Conservation (phyloP, 2,329 filamentous ascomycete species). For the Arachnopeziza araneosa region DNA sequence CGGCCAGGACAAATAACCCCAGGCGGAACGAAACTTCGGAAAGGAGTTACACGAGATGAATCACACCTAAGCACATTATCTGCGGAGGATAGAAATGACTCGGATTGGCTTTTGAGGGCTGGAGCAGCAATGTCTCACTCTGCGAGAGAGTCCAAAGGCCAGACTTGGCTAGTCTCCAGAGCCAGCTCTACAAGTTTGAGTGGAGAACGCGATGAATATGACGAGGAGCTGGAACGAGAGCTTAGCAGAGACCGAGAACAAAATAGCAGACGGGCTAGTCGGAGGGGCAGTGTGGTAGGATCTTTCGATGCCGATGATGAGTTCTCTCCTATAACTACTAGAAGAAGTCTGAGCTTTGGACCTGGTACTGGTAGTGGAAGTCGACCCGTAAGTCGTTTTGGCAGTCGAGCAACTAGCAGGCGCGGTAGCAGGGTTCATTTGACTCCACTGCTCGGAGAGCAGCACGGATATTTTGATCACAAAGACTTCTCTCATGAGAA, state of each 20-base stretch:
- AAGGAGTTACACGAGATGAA: slow-evolving; percentile 24
- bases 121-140: slow-evolving; percentile 58
- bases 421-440: slow-evolving; percentile 24
- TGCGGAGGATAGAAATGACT: slow-evolving; percentile 40
- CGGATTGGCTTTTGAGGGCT: slow-evolving; percentile 60
- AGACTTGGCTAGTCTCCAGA: slow-evolving; percentile 61
- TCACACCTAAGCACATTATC: slow-evolving; percentile 21
- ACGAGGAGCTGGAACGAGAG: slow-evolving; percentile 47
- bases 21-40: slow-evolving; percentile 15
- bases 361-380: slow-evolving; percentile 37
- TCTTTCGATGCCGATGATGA: slow-evolving; percentile 31
- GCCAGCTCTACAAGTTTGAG: slow-evolving; percentile 59
- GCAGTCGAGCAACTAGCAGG: slow-evolving; percentile 36
- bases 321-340: slow-evolving; percentile 29
- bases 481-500: slow-evolving; percentile 29
- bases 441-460: slow-evolving; percentile 39
- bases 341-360: slow-evolving; percentile 30
- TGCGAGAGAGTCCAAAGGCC: slow-evolving; percentile 61
- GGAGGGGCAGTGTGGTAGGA: slow-evolving; percentile 25
- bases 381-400: slow-evolving; percentile 42
- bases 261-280: slow-evolving; percentile 33
- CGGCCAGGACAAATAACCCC: slow-evolving; percentile 26
- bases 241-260: slow-evolving; percentile 45
- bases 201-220: slow-evolving; percentile 45
- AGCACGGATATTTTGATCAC: slow-evolving; percentile 40